phyloP scores from a whole-genome alignment of 306 rosid genomes.

The Casuarina glauca region DNA sequence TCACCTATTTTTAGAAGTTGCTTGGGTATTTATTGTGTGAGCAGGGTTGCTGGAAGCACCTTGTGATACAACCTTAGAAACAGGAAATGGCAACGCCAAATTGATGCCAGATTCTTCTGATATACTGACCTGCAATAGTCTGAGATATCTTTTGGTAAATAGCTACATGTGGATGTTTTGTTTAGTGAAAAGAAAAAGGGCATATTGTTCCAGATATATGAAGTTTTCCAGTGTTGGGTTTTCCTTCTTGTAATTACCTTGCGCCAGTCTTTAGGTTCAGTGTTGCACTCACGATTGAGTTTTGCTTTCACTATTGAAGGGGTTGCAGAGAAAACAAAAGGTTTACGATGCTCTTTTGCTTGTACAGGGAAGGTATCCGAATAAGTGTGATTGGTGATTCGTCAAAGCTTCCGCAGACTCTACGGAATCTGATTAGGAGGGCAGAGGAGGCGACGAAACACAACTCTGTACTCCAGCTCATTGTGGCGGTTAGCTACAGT shows the following conservation, averaged over 20 bases:
- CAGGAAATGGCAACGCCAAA: neutral
- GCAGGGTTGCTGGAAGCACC: neutral
- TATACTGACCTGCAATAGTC: neutral
- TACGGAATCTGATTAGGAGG: slow-evolving; percentile 32
- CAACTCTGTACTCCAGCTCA: slow-evolving; percentile 49
- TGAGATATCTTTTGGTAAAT: neutral
- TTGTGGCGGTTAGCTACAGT: slow-evolving; percentile 70
- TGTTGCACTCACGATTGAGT: neutral
- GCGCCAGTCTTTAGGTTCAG: neutral
- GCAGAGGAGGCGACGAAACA: slow-evolving; percentile 53
- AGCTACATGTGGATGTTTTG: neutral
- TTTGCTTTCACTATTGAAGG: neutral
- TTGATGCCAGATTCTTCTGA: neutral
- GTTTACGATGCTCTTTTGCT: neutral
- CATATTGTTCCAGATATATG: neutral
- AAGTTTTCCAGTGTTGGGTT: neutral
- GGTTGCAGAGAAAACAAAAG: neutral
- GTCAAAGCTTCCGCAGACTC: slow-evolving; percentile 47
- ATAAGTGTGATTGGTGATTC: slow-evolving; percentile 71
- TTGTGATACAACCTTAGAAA: neutral
- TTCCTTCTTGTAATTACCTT: neutral
- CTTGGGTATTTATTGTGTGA: neutral
- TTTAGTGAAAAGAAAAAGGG: neutral
- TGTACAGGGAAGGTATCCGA: slow-evolving; percentile 53
- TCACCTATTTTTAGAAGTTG: neutral